phyloP scores from a whole-genome alignment of 176 grass and related monocot species.

The Cymbopogon citratus region DNA sequence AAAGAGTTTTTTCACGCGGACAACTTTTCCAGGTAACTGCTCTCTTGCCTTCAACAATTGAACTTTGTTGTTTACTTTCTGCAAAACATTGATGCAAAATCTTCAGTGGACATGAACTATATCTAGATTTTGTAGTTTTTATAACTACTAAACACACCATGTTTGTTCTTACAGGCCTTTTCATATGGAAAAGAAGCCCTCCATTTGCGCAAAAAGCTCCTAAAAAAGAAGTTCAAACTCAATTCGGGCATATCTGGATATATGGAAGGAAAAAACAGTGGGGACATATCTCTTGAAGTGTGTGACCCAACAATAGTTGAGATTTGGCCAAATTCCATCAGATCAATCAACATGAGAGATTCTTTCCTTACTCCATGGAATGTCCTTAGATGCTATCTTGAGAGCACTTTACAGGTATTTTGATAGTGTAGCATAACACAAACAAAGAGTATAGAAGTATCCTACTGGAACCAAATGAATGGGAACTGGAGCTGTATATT shows the following conservation, averaged over 20 bases:
- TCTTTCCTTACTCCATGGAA: constrained; percentile 65
- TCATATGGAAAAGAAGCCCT: constrained; percentile 65
- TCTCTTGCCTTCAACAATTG: too few relatives aligned
- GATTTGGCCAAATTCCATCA: constrained; percentile 55
- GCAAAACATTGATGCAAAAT: too few relatives aligned
- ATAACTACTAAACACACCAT: not conserved
- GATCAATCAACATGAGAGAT: constrained; percentile 30
- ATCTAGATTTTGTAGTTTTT: too few relatives aligned
- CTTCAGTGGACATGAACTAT: too few relatives aligned
- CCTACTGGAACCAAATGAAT: too few relatives aligned
- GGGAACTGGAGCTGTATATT: too few relatives aligned
- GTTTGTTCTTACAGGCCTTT: constrained; percentile 50
- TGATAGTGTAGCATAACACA: too few relatives aligned
- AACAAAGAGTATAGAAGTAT: too few relatives aligned
- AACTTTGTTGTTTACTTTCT: too few relatives aligned
- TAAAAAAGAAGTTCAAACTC: constrained; percentile 63
- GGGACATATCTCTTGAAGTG: constrained; percentile 30
- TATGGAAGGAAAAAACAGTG: not conserved
- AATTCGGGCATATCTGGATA: constrained; percentile 11
- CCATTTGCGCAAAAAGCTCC: constrained; percentile 59
- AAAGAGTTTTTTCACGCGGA: too few relatives aligned
- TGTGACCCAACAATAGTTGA: constrained; percentile 42
- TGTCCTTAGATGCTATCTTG: constrained; percentile 79
- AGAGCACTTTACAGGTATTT: constrained; percentile 86
- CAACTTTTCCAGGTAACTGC: too few relatives aligned